Conservation (phyloP, 2,329 filamentous ascomycete species). For the Diaporthe velutina region DNA sequence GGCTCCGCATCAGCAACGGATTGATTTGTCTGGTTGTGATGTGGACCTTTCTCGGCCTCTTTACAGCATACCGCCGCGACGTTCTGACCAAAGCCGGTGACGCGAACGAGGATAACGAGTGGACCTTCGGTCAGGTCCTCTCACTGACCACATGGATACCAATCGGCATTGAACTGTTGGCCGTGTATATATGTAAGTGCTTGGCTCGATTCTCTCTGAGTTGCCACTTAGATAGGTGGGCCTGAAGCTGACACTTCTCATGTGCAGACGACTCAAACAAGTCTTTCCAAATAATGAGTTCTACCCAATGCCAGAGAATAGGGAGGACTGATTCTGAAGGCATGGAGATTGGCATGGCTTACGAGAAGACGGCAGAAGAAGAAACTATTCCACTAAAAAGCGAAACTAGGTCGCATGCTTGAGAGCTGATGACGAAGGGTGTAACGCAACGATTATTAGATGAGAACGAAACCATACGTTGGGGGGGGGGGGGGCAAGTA, state of each 20-base stretch:
- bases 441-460: background rate
- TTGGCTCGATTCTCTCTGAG: background rate
- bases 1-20: background rate
- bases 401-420: background rate
- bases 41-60: background rate
- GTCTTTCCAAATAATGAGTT: background rate
- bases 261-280: background rate
- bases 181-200: background rate
- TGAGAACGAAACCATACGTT: background rate
- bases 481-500: background rate
- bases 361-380: background rate
- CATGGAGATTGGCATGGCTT: background rate
- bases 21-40: background rate
- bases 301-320: background rate
- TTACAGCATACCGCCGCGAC: background rate
- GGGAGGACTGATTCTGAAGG: background rate
- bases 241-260: background rate
- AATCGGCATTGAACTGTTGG: background rate
- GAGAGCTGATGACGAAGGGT: background rate
- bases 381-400: background rate
- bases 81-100: background rate
- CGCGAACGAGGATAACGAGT: background rate
- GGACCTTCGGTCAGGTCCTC: background rate
- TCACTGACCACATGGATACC: background rate
- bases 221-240: background rate